These are phyloP conservation scores for Alternaria conjuncta DNA, from an alignment of 2,329 filamentous ascomycete genomes.

Conservation along the genomic window DNA sequence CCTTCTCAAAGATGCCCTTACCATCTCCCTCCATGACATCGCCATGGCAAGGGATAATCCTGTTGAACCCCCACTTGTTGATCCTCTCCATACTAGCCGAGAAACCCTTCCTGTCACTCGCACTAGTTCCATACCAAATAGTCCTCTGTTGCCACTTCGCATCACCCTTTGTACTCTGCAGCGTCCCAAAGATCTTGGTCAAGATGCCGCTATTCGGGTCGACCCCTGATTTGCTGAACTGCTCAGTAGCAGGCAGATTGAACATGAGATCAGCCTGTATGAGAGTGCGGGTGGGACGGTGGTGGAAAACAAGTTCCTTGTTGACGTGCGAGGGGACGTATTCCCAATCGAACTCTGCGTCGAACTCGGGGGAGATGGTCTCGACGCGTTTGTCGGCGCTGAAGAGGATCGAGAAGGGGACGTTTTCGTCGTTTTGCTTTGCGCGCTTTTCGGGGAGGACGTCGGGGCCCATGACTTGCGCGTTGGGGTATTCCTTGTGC, in stretches of 20 bases:
- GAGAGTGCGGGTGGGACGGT: constrained; percentile 77
- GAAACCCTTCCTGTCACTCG: constrained; percentile 70
- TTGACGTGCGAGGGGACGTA: constrained; percentile 82
- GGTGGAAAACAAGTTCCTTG: constrained; percentile 86
- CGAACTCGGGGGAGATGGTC: constrained; percentile 77
- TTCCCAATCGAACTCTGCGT: constrained; percentile 82
- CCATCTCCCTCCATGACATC: constrained; percentile 79
- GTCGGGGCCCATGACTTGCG: constrained; percentile 81
- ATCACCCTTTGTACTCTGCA: constrained; percentile 70
- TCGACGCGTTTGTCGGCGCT: constrained; percentile 44
- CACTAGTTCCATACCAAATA: constrained; percentile 75
- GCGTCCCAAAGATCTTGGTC: constrained; percentile 61
- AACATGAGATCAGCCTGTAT: constrained; percentile 93
- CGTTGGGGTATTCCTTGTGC: constrained; percentile 78
- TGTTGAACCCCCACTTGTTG: constrained; percentile 80
- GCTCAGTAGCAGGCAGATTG: constrained; percentile 86
- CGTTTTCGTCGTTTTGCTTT: constrained; percentile 63
- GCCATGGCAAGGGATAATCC: constrained; percentile 89
- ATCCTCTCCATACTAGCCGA: constrained; percentile 73
- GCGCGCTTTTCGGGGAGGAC: constrained; percentile 83
- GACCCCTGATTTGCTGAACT: constrained; percentile 67
- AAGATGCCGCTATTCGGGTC: constrained; percentile 63
- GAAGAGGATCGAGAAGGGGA: constrained; percentile 71
- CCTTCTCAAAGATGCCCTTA: constrained; percentile 76
- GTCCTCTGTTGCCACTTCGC: constrained; percentile 74